phyloP scores from a whole-genome alignment of 495 filamentous ascomycete genomes.

The Acidiella bohemica region DNA sequence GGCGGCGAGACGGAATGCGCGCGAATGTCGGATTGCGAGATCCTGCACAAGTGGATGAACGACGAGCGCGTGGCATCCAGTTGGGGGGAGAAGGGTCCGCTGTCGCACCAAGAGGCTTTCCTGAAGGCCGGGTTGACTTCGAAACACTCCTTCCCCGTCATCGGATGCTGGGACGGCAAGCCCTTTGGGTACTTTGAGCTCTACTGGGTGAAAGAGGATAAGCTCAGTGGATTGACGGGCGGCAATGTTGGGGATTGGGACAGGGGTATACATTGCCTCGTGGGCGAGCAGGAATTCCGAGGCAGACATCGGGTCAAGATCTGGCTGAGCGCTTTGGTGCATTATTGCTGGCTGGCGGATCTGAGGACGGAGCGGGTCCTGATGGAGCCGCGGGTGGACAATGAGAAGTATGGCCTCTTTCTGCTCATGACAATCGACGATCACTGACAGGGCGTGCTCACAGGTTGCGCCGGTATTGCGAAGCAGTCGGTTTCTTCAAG shows the following conservation, averaged over 20 bases:
- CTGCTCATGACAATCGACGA: neutral
- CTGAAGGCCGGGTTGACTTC: constrained; percentile 48
- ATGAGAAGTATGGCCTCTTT: constrained; percentile 52
- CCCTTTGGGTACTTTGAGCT: constrained; percentile 97
- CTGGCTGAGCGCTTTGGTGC: constrained; percentile 78
- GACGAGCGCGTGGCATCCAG: constrained; percentile 66
- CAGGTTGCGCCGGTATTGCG: constrained; percentile 68
- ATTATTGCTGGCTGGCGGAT: constrained; percentile 71
- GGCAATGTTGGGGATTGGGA: constrained; percentile 53
- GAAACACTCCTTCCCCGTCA: constrained; percentile 73
- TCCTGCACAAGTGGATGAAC: constrained; percentile 82
- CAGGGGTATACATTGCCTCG: constrained; percentile 71
- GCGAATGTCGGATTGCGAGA: constrained; percentile 46
- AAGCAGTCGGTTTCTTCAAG: constrained; percentile 68
- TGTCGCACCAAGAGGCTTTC: constrained; percentile 51
- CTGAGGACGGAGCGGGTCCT: constrained; percentile 66
- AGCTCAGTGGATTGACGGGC: constrained; percentile 51
- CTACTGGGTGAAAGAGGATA: constrained; percentile 96
- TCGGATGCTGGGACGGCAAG: constrained; percentile 87
- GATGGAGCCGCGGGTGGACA: constrained; percentile 86
- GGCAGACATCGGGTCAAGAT: constrained; percentile 56
- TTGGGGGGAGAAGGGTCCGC: constrained; percentile 63
- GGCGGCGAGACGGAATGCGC: constrained; percentile 26
- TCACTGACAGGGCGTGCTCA: neutral
- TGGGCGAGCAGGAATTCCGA: constrained; percentile 87